A percentile compares a stretch with the other conserved stretches of the same genome.
Conservation (phyloP, 2,329 filamentous ascomycete genomes). For the Endothia cerciana region DNA sequence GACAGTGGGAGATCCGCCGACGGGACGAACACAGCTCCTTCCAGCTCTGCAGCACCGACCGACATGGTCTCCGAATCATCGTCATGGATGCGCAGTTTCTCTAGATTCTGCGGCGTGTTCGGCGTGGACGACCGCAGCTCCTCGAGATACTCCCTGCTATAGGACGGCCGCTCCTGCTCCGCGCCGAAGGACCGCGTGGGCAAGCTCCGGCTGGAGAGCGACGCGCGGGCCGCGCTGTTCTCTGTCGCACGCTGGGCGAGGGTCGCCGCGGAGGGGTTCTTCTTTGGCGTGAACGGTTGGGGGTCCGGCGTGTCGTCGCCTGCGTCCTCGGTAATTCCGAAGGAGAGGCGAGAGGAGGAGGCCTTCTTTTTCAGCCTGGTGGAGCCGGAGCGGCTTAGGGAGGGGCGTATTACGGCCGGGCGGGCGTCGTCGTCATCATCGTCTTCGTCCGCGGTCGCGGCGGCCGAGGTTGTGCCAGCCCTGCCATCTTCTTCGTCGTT, state of each 20-base stretch:
- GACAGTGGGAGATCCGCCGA: slow-evolving; percentile 44
- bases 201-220: slow-evolving; percentile 49
- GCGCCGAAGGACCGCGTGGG: slow-evolving; percentile 60
- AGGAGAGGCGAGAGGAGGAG: slow-evolving; percentile 72
- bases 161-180: slow-evolving; percentile 74
- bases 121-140: slow-evolving; percentile 87
- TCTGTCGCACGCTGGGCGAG: slow-evolving; percentile 40
- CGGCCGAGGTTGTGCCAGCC: slow-evolving; percentile 26
- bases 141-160: slow-evolving; percentile 84
- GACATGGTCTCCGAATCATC: slow-evolving; percentile 55
- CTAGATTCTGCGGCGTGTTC: slow-evolving; percentile 72
- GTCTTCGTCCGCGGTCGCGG: slow-evolving; percentile 42
- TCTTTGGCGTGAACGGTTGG: slow-evolving; percentile 57
- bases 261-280: slow-evolving; percentile 41
- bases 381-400: slow-evolving; percentile 51
- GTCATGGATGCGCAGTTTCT: slow-evolving; percentile 46
- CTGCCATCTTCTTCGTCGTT: slow-evolving; percentile 41
- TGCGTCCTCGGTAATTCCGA: slow-evolving; percentile 65
- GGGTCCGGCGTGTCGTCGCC: slow-evolving; percentile 58
- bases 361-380: slow-evolving; percentile 75
- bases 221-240: slow-evolving; percentile 47
- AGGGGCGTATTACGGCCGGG: slow-evolving; percentile 55
- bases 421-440: slow-evolving; percentile 47
- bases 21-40: slow-evolving; percentile 68
- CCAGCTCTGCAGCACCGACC: slow-evolving; percentile 62